Conservation (phyloP, 2,329 filamentous ascomycete species). For the Hypoxylon sp. region DNA sequence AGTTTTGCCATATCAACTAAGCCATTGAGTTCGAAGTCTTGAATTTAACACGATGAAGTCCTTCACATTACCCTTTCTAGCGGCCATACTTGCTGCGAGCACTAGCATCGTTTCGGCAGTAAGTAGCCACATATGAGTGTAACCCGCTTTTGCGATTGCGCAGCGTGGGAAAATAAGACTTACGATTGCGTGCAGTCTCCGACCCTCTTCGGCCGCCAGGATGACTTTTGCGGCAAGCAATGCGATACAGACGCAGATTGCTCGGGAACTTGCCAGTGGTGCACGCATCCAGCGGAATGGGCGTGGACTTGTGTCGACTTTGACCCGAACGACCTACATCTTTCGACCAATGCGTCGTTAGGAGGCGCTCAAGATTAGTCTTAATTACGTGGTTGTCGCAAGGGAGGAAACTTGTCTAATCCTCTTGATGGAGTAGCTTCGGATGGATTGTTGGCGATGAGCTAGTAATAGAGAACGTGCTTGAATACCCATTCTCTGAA, state of each 20-base stretch:
- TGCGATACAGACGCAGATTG: constrained; percentile 5
- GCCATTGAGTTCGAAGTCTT: background rate
- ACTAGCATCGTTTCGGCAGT: background rate
- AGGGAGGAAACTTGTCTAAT: no score
- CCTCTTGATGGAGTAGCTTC: no score
- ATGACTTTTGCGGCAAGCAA: constrained; percentile 1
- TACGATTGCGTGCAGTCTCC: no score
- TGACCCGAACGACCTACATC: background rate
- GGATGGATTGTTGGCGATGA: no score
- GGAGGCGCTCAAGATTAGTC: background rate
- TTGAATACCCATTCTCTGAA: no score
- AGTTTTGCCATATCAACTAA: background rate
- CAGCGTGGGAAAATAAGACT: no score
- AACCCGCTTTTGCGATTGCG: no score
- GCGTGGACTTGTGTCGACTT: constrained; percentile 3
- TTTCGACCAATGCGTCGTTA: background rate
- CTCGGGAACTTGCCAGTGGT: constrained; percentile 10
- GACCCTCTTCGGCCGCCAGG: background rate
- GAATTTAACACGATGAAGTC: constrained; percentile 1
- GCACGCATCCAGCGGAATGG: constrained; percentile 1
- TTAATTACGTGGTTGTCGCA: no score
- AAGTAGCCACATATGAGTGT: no score
- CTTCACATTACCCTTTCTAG: background rate
- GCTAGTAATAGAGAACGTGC: no score
- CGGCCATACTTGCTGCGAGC: background rate